These are phyloP conservation scores for Hygrocybe coccinea DNA, from an alignment of 768 basidiomycete genomes.

Conservation along the genomic window DNA sequence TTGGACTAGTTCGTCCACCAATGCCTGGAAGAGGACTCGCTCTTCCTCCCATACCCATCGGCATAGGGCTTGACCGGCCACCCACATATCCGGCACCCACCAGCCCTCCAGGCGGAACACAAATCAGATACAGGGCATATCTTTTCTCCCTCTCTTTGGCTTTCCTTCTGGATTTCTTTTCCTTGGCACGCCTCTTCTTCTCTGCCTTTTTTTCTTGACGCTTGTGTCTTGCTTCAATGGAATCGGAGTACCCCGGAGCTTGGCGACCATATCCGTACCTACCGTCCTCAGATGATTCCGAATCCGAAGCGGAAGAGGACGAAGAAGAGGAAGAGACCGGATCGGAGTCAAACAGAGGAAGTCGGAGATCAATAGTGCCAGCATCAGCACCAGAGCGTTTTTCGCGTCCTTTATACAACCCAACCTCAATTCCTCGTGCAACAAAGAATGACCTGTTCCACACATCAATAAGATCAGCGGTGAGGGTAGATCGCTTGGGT, in stretches of 20 bases:
- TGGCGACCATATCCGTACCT: slow-evolving; percentile 47
- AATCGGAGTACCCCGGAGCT: slow-evolving; percentile 27
- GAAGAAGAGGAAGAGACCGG: slow-evolving; percentile 37
- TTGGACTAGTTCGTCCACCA: background rate
- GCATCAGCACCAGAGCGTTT: slow-evolving; percentile 62
- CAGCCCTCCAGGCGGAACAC: slow-evolving; percentile 32
- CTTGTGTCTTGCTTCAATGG: slow-evolving; percentile 47
- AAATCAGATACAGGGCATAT: slow-evolving; percentile 61
- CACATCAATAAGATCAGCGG: slow-evolving; percentile 68
- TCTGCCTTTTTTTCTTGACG: slow-evolving; percentile 55
- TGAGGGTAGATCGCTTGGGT: slow-evolving; percentile 54
- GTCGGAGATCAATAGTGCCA: slow-evolving; percentile 51
- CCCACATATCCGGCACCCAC: slow-evolving; percentile 7
- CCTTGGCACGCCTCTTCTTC: slow-evolving; percentile 55
- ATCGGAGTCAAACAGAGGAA: slow-evolving; percentile 46
- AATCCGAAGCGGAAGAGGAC: slow-evolving; percentile 37
- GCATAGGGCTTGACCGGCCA: background rate
- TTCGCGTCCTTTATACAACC: slow-evolving; percentile 76
- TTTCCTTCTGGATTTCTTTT: slow-evolving; percentile 58
- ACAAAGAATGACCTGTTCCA: slow-evolving; percentile 80
- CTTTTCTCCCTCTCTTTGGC: slow-evolving; percentile 56
- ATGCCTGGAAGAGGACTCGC: background rate
- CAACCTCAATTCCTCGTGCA: slow-evolving; percentile 68
- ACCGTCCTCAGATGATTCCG: slow-evolving; percentile 40
- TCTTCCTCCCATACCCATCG: background rate